Conservation (phyloP, 805 yeast species). For the Metschnikowia rubicola region DNA sequence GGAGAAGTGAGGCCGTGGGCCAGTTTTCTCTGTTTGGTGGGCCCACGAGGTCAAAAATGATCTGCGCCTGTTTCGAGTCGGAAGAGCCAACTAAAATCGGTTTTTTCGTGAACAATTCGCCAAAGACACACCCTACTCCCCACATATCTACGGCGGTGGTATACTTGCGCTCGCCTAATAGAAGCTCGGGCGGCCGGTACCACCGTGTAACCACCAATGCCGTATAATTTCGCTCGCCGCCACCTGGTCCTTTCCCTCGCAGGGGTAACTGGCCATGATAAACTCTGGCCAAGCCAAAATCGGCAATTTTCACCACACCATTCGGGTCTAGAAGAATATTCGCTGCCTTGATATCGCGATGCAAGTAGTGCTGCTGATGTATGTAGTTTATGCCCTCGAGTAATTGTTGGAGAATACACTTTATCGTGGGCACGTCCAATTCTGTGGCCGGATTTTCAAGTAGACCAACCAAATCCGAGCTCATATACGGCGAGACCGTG, state of each 20-base stretch:
- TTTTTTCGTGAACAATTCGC: constrained; percentile 74
- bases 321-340: constrained; percentile 74
- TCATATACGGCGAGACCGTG: constrained; percentile 91
- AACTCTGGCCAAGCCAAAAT: constrained; percentile 87
- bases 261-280: constrained; percentile 63
- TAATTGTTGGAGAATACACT: constrained; percentile 77
- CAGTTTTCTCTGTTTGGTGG: constrained; percentile 61
- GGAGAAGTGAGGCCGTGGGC: constrained; percentile 59
- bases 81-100: constrained; percentile 85
- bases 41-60: constrained; percentile 79
- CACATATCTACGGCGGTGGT: constrained; percentile 96
- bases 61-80: constrained; percentile 83
- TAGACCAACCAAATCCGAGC: constrained; percentile 86
- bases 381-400: constrained; percentile 78
- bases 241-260: constrained; percentile 52
- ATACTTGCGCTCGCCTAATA: constrained; percentile 79
- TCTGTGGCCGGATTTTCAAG: constrained; percentile 71
- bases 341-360: constrained; percentile 96
- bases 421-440: constrained; percentile 65
- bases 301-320: constrained; percentile 87
- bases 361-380: constrained; percentile 59
- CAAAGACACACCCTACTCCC: constrained; percentile 97
- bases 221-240: constrained; percentile 51
- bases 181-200: constrained; percentile 95
- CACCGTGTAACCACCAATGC: constrained; percentile 89